Conservation (phyloP, 2,329 filamentous ascomycete genomes). For the Ascochyta koolunga region DNA sequence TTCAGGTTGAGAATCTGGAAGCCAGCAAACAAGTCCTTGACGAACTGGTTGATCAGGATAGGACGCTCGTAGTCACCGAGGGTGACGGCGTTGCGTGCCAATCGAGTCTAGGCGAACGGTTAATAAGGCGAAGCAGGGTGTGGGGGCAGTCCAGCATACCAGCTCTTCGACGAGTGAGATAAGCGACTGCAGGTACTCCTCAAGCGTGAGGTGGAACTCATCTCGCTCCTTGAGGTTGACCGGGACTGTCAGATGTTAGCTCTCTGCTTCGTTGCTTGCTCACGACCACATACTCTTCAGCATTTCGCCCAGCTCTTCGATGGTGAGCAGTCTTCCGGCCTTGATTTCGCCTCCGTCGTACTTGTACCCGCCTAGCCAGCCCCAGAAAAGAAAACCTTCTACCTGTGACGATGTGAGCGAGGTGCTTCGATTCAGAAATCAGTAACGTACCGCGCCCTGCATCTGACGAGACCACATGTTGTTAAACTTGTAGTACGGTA, state of each 20-base stretch:
- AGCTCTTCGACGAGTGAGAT: constrained; percentile 90
- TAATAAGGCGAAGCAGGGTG: background rate
- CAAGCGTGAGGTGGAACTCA: constrained; percentile 92
- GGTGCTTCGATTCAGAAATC: background rate
- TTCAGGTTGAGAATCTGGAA: constrained; percentile 98
- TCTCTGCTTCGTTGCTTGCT: background rate
- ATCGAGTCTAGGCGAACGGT: constrained; percentile 63
- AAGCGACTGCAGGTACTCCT: constrained; percentile 92
- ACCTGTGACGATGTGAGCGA: constrained; percentile 49
- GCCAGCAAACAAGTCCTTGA: constrained; percentile 93
- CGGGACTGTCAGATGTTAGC: constrained; percentile 65
- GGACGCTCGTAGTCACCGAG: constrained; percentile 86
- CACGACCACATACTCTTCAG: constrained; percentile 65
- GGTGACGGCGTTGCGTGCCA: constrained; percentile 94
- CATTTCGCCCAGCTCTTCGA: constrained; percentile 83
- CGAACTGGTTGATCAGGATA: constrained; percentile 84
- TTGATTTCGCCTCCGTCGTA: constrained; percentile 58
- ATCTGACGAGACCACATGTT: constrained; percentile 81
- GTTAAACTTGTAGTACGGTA: constrained; percentile 99
- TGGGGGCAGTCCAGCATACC: constrained; percentile 44
- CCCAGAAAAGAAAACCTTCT: constrained; percentile 65
- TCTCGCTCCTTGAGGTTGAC: constrained; percentile 90
- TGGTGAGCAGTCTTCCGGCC: constrained; percentile 73
- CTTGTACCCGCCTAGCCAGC: constrained; percentile 80
- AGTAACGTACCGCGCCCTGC: constrained; percentile 71